These are phyloP conservation scores for Vigna nakashimae DNA, from an alignment of 306 rosid genomes.

Conservation along the genomic window DNA sequence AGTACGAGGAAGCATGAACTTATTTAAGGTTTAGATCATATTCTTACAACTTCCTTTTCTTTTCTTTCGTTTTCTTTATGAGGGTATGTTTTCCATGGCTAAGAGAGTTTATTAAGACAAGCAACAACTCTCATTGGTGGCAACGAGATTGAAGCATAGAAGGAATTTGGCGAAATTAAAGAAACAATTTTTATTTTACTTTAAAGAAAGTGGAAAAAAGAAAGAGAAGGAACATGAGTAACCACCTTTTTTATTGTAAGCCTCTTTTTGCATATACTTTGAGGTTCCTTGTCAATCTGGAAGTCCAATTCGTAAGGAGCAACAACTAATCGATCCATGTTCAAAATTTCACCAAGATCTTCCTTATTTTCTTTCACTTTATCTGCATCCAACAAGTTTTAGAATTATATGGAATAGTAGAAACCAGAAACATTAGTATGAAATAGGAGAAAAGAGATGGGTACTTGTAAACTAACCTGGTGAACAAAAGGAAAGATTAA, in stretches of 20 bases:
- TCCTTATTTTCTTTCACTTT: slow-evolving; percentile 58
- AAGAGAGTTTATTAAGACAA: too few species aligned
- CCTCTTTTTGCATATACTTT: slow-evolving; percentile 48
- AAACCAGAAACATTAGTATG: background rate
- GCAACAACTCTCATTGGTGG: too few species aligned
- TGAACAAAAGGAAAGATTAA: slow-evolving; percentile 60
- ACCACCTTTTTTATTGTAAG: slow-evolving; percentile 52
- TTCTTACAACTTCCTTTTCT: too few species aligned
- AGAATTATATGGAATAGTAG: background rate
- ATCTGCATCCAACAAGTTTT: slow-evolving; percentile 45
- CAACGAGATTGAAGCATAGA: background rate
- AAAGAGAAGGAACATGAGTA: background rate
- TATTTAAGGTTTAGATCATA: background rate
- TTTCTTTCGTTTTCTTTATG: too few species aligned
- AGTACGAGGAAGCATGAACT: background rate
- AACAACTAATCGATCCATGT: slow-evolving; percentile 58
- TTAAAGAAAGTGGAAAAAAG: background rate
- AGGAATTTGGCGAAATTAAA: background rate
- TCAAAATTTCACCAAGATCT: slow-evolving; percentile 64
- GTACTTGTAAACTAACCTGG: slow-evolving; percentile 52
- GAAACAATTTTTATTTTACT: too few species aligned
- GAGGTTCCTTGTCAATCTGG: slow-evolving; percentile 46
- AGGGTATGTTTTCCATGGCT: too few species aligned
- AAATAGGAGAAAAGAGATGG: background rate
- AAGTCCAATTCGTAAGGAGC: slow-evolving; percentile 56